Base-by-base conservation (phyloP, 2,329 filamentous ascomycete species). In the Pezicula neosporulosa region DNA sequence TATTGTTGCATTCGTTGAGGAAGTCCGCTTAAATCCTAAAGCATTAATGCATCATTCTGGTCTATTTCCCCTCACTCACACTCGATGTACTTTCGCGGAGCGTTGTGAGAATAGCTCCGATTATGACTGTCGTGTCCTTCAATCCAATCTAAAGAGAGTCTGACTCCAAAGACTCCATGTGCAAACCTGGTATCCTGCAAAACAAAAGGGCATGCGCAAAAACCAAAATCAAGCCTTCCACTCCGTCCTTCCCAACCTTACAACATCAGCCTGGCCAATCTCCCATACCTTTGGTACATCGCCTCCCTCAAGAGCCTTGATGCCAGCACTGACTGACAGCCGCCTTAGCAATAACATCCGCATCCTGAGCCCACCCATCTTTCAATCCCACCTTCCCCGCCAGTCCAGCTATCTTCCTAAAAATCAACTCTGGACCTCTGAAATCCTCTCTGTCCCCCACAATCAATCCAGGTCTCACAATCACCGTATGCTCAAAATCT, bases 391-490 rank as follows among this genome's bases (percentile, higher is more conserved):
- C 30, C 53, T 68, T 71, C 3, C 83, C 83, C 48, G 87, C 52
- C 13, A 73, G 73, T 3, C 72, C 74, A 1, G 86, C 80, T 37
- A 89, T 21, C 41, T 70, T 73, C 58, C 81, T 74, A 1, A 85
- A 5, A 5, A 82, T 63, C 19, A 76, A 74, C 65, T 90, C 89
- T 6, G 74, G 68, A 0, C 77, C 66, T 47, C 87, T 77, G 47
- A 74, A 74, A 53, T 85, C 76, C 61, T 86, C 78, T 50, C 92
- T 77, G 15, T 80, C 67, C 3, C 92, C 92, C 2, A 91, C 68
- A 60, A 97, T 88, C 55, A 91, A 56, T 0, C 89, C 92, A 0
- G 92, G 92, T 42, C 84, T 70, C 19, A 86, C n/a, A 44, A 96
- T 85, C 49, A 96, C 79, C 8, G 84, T 86, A 58, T 89, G 82